Evolutionary conservation across 202 grass and related monocot species (phyloP), one percentile per base, ranked within the genome.

Genomic region (Panicum hallii): DNA sequence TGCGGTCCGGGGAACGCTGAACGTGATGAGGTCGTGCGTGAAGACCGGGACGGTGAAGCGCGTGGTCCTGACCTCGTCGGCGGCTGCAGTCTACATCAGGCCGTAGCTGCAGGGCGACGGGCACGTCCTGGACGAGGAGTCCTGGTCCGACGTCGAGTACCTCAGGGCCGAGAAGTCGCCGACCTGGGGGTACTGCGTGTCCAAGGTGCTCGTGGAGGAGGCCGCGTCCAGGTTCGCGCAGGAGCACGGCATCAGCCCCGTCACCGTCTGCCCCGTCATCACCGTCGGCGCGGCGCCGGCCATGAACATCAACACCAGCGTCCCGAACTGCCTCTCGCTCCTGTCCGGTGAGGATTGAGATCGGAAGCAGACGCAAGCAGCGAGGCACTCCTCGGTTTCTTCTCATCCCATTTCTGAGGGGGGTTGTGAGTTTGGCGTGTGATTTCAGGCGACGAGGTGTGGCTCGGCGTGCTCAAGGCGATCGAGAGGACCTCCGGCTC

Each of bases 1-100:
- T 1, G 86, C 90, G 9, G 82, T 89, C 3, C 22, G 58, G 17
- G 95, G 92, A 1, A 91, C 90, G 0, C 67, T 94, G 7, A 97
- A 97, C 76, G 87, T 91, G 28, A 23, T 94, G 87, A 83, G 88
- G 44, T 97, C 95, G 43, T 94, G 95, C 76, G 76, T n/a, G 9
- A 93, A 80, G 52, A 89, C 87, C 0, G 74, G 87, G 1, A 90
- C 89, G 45, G 89, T 94, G 57, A 85, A 63, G 72, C 90, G 91
- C 49, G 84, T 94, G 12, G 9, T 97, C 67, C 82, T 94, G 22
- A 97, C 91, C 9, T 97, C 94, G 3, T 94, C 94, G 67, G 74
- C 57, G 4, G 83, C 83, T 1, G 71, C 72, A 0, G 81, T 97
- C 42, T 76, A 53, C 28, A 32, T 28, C 57, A 71, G 83, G 63